phyloP scores from a whole-genome alignment of 1,284 basidiomycete genomes.

The Ceratobasidium sp. region DNA sequence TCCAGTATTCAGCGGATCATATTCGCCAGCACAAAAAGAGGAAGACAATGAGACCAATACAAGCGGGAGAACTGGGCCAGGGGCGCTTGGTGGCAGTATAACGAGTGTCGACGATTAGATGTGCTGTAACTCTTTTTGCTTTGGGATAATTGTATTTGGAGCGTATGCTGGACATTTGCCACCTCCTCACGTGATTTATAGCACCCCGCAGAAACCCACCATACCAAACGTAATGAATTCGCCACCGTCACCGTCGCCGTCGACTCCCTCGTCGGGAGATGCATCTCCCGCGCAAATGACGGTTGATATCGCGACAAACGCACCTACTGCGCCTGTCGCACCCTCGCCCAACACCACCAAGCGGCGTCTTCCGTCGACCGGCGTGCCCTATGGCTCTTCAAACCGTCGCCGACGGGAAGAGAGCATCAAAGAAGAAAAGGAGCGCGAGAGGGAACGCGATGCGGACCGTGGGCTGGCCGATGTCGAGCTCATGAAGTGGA shows the following conservation, averaged over 20 bases:
- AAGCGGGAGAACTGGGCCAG: conserved; percentile 14
- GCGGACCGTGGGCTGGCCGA: conserved; percentile 23
- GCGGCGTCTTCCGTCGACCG: conserved; percentile 16
- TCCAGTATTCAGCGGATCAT: conserved; percentile 10
- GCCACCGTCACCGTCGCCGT: conserved; percentile 28
- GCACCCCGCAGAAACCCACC: conserved; percentile 8
- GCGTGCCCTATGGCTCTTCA: conserved; percentile 16
- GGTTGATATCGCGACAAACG: not conserved
- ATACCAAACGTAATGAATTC: conserved; percentile 12
- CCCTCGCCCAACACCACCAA: conserved; percentile 28
- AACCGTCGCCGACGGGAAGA: conserved; percentile 30
- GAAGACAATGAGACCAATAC: conserved; percentile 10
- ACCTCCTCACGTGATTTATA: conserved; percentile 8
- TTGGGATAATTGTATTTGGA: not conserved
- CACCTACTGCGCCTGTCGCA: not conserved
- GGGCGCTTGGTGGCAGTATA: conserved; percentile 19
- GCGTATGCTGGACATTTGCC: too few species aligned
- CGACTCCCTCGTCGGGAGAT: conserved; percentile 30
- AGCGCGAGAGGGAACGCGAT: conserved; percentile 1
- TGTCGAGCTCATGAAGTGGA: conserved; percentile 33
- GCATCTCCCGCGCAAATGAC: conserved; percentile 1
- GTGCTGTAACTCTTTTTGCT: not conserved
- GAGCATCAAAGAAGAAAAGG: conserved; percentile 17
- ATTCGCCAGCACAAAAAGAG: not conserved
- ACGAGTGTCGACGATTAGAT: conserved; percentile 20